phyloP scores from a whole-genome alignment of 495 filamentous ascomycete genomes.

The Geopyxis carbonaria region DNA sequence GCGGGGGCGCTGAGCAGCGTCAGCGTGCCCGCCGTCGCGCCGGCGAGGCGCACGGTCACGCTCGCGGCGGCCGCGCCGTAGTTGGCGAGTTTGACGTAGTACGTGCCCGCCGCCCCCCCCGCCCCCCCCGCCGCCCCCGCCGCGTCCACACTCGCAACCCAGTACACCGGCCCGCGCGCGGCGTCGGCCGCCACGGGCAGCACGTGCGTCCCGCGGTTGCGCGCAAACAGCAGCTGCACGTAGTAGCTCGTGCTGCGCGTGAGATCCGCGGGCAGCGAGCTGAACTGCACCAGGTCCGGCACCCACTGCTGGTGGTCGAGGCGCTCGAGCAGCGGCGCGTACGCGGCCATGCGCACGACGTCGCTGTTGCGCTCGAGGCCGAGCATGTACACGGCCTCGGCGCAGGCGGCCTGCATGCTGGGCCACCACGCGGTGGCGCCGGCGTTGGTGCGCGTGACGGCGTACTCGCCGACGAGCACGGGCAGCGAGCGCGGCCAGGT shows the following conservation, averaged over 20 bases:
- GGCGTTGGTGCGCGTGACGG: constrained; percentile 29
- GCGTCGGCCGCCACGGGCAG: no score
- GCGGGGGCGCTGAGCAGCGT: constrained; percentile 1
- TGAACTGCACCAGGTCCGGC: constrained; percentile 17
- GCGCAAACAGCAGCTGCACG: constrained; percentile 14
- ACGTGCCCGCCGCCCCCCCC: no score
- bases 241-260: constrained; percentile 17
- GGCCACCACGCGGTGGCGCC: constrained; percentile 13
- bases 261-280: constrained; percentile 11
- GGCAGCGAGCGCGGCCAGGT: constrained; percentile 26
- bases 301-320: constrained; percentile 31
- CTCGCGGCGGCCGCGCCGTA: no score
- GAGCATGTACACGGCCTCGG: constrained; percentile 40
- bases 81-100: no score
- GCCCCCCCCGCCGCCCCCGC: no score
- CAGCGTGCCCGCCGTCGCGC: constrained; percentile 9
- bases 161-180: no score
- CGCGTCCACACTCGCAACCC: no score
- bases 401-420: constrained; percentile 28
- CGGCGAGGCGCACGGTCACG: no score
- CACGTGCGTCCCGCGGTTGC: no score
- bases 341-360: constrained; percentile 31
- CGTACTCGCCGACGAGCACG: constrained; percentile 37
- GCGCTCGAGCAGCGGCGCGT: constrained; percentile 34
- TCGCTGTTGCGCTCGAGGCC: constrained; percentile 42